A percentile compares a stretch with the other conserved stretches of the same genome.
phyloP scores from a whole-genome alignment of 2,329 filamentous ascomycete species.

The Sporothrix mexicana region DNA sequence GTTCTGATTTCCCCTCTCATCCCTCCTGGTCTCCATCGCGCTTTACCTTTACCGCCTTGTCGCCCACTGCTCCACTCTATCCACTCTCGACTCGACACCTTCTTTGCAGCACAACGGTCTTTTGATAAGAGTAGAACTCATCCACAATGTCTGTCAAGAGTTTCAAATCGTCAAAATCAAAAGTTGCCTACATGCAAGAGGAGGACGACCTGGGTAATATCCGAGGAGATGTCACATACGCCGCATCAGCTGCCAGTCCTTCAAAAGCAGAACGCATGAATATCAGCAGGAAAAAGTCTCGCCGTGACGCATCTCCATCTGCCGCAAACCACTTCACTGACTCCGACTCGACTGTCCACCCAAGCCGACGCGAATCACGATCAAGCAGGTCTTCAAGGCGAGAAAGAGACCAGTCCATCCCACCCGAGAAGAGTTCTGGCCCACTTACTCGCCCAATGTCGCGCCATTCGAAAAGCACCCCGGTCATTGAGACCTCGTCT shows the following conservation, averaged over 20 bases:
- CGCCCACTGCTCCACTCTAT: background rate
- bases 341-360: slow-evolving; percentile 53
- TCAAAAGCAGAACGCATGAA: slow-evolving; percentile 57
- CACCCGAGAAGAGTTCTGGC: slow-evolving; percentile 41
- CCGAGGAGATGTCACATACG: slow-evolving; percentile 51
- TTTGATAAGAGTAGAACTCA: slow-evolving; percentile 15
- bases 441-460: slow-evolving; percentile 42
- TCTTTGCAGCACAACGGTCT: background rate
- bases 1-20: slow-evolving; percentile 7
- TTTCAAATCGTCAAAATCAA: slow-evolving; percentile 38
- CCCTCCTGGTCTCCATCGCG: slow-evolving; percentile 5
- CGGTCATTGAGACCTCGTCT: slow-evolving; percentile 40
- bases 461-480: slow-evolving; percentile 49
- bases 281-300: slow-evolving; percentile 54
- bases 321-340: slow-evolving; percentile 48
- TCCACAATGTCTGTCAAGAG: slow-evolving; percentile 52
- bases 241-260: slow-evolving; percentile 54
- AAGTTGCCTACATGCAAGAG: slow-evolving; percentile 57
- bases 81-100: slow-evolving; percentile 3
- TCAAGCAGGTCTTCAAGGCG: slow-evolving; percentile 44
- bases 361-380: slow-evolving; percentile 43
- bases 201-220: slow-evolving; percentile 56
- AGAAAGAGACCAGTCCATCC: slow-evolving; percentile 39
- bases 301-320: slow-evolving; percentile 49
- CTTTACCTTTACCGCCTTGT: slow-evolving; percentile 14